Evolutionary conservation across 768 basidiomycete species (phyloP), one percentile per base, ranked within the genome.

Genomic region (Flagelloscypha sp.): DNA sequence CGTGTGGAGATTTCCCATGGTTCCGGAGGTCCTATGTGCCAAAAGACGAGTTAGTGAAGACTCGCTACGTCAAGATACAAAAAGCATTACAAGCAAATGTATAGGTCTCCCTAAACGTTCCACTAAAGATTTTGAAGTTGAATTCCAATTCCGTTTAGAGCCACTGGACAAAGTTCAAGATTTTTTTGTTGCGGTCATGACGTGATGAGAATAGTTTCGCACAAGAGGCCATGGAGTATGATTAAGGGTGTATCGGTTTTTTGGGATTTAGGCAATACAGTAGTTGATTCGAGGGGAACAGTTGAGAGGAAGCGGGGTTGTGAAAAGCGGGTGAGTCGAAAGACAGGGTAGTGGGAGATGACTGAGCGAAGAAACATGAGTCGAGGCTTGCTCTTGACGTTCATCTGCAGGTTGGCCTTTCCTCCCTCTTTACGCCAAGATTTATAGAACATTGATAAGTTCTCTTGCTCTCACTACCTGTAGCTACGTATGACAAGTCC

Each of bases 141-240:
- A 84, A 5, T 72, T 62, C 87, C 88, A 95, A 53, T 94, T 94
- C 40, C 89, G 74, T 52, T 92, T 90, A 24, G 81, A 87, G 0
- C 88, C 89, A 46, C 86, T 90, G 46, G 20, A 22, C 19, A 30
- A 30, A 24, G 25, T 16, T 36, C 41, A 24, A 15, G 25, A n/a
- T 20, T 6, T 32, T 35, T 17, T 9, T 20, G 10, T 7, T 19
- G 6, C n/a, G n/a, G n/a, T n/a, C 9, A 4, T 38, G 19, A 18
- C 21, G 24, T 30, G 20, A 18, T 6, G 20, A 22, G 13, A 25
- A 9, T 13, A 11, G 27, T 19, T 47, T 46, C 74, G 49, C 41
- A 79, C 78, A 81, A 74, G 37, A 81, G 58, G 3, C 79, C 79
- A 47, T 81, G 79, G 9, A 79, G 58, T 28, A 81, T 75, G 6